phyloP scores from a whole-genome alignment of 148 eudicot genomes.

The Silene conica region DNA sequence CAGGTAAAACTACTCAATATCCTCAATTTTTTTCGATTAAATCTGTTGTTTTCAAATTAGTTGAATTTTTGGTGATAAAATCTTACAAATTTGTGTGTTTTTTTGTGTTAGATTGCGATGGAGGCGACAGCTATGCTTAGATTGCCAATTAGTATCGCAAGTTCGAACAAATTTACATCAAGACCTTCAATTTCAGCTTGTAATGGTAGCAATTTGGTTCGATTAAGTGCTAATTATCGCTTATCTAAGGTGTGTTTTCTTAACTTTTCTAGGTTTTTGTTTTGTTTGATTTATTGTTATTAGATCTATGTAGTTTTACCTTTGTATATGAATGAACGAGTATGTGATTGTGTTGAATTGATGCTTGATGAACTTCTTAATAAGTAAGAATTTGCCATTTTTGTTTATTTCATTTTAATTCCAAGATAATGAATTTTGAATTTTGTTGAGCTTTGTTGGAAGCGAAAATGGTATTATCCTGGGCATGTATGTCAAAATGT shows the following conservation, averaged over 20 bases:
- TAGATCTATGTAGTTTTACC: neutral
- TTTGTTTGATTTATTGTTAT: neutral
- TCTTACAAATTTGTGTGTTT: neutral
- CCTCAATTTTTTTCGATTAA: neutral
- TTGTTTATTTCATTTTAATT: neutral
- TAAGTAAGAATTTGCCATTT: neutral
- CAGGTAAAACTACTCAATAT: neutral
- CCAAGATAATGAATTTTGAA: neutral
- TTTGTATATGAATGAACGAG: neutral
- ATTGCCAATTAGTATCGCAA: conserved; percentile 18
- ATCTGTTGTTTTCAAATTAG: neutral
- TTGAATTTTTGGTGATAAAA: neutral
- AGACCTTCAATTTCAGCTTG: conserved; percentile 15
- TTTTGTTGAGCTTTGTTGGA: neutral
- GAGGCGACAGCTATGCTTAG: conserved; percentile 23
- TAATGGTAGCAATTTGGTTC: neutral
- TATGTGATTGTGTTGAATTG: too few relatives aligned
- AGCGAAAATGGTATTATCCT: neutral
- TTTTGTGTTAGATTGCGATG: conserved; percentile 18
- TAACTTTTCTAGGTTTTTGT: neutral
- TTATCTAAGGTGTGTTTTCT: conserved; percentile 5
- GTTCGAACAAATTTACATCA: conserved; percentile 2
- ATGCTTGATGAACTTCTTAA: neutral
- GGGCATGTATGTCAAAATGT: neutral
- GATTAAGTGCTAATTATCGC: conserved; percentile 12